Evolutionary conservation across 108 stramenopile species (phyloP), one percentile per base, ranked within the genome.

Genomic region (Skeletonema potamos): DNA sequence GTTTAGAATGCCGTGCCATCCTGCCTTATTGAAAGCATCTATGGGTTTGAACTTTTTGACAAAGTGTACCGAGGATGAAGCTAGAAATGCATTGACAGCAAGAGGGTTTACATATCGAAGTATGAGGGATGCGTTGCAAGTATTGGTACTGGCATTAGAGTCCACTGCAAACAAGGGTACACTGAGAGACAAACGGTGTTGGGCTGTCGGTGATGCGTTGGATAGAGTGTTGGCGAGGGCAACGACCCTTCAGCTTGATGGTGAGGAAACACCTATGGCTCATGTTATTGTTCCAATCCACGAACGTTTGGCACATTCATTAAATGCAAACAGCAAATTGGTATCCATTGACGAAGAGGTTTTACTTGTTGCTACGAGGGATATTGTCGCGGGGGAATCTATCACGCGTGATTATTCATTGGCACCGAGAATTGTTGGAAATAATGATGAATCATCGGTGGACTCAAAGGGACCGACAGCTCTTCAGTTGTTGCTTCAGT

Each of bases 1-100:
- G 48, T 76, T 76, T 43, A 60, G 74, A 20, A 71, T 76, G 70
- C 74, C 74, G 7, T 76, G 74, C 12, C 73, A 74, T 61, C 73
- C 74, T 18, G 74, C 68, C 1, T 8, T 71, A 3, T 17, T 58
- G 33, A 68, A 68, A 11, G 74, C 74, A 24, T 46, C 54, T 4
- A 34, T 76, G 34, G 74, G 74, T n/a, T 41, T 76, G 30, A 29
- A 15, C 6, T 58, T 76, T 20, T 27, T 76, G 13, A 76, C 74
- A 0, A 43, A 43, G 0, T 70, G 70, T 24, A 54, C 61, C 11
- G 69, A 62, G 30, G 60, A 76, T 1, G 59, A 76, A 26, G 61
- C 70, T 1, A 27, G 70, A 11, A 44, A 46, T 2, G 61, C 69
- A 26, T 46, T 76, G 28, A 64, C 32, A 4, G 1, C 29, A 6